Conservation (phyloP, 352 stramenopile species). For the Aphanomyces invadans region DNA sequence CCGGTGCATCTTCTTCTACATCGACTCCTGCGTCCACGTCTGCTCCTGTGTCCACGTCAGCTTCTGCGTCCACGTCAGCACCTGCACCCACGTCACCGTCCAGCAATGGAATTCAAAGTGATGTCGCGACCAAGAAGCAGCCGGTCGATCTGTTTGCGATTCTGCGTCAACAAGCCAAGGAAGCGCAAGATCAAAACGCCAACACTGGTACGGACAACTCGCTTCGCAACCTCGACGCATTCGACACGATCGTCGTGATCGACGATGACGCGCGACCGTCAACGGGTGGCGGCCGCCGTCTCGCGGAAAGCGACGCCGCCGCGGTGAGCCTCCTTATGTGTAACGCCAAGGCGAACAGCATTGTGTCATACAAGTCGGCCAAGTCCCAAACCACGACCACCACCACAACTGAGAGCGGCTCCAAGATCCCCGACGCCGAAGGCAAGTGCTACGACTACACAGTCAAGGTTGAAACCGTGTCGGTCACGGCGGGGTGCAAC, state of each 20-base stretch:
- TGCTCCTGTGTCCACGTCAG: neutral
- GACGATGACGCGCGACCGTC: neutral
- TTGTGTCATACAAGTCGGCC: constrained; percentile 16
- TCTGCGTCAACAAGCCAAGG: constrained; percentile 4
- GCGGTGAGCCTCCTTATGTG: constrained; percentile 12
- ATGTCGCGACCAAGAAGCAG: neutral
- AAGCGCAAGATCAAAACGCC: neutral
- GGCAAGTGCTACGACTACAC: constrained; percentile 27
- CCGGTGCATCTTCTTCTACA: neutral
- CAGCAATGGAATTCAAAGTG: neutral
- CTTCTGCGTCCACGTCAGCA: neutral
- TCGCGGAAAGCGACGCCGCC: constrained; percentile 8
- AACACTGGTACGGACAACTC: neutral
- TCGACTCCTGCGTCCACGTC: neutral
- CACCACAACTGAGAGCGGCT: neutral
- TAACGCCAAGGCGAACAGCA: constrained; percentile 16
- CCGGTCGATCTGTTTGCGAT: constrained; percentile 9
- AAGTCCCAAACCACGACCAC: neutral
- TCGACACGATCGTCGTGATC: neutral
- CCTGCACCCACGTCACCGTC: neutral
- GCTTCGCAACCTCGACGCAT: neutral
- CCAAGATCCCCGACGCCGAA: neutral
- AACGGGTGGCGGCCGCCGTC: neutral
- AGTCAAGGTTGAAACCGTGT: constrained; percentile 48
- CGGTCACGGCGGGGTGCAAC: constrained; percentile 57